Evolutionary conservation across 164 flowering plant species (phyloP).

Genomic region (Aristolochia californica): DNA sequence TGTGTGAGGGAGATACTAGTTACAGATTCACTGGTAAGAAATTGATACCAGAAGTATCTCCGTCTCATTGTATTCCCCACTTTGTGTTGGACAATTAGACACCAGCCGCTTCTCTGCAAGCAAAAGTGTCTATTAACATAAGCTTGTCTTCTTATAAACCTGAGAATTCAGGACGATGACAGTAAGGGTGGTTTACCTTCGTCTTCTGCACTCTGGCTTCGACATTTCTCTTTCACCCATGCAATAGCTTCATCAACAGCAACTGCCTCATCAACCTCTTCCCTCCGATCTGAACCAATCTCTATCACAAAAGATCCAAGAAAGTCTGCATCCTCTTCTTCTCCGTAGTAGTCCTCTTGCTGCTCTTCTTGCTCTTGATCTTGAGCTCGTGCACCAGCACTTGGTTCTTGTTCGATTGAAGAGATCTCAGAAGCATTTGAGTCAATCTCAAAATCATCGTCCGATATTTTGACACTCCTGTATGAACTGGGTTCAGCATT

Average conservation of each 20-base stretch:
- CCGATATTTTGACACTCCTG: conserved; percentile 26
- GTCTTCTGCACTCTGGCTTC: conserved; percentile 11
- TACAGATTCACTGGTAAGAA: not conserved
- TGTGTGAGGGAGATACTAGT: no score
- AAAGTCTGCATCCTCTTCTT: conserved; percentile 36
- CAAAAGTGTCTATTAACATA: no score
- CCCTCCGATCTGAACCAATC: conserved; percentile 32
- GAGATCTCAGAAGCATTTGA: conserved; percentile 54
- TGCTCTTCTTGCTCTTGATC: conserved; percentile 7
- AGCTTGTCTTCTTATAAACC: no score
- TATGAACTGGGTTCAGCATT: conserved; percentile 35
- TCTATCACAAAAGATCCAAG: conserved; percentile 73
- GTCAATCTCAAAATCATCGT: conserved; percentile 35
- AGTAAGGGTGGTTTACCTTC: not conserved
- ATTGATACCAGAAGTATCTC: conserved; percentile 7
- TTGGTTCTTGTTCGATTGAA: conserved; percentile 31
- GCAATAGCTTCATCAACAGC: conserved; percentile 79
- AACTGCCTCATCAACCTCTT: conserved; percentile 32
- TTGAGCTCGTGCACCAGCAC: conserved; percentile 8
- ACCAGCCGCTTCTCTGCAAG: not conserved
- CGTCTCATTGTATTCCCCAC: not conserved
- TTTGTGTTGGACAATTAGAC: not conserved
- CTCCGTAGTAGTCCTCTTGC: conserved; percentile 6
- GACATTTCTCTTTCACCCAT: conserved; percentile 81
- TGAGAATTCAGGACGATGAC: not conserved